Conservation (phyloP, 2,329 filamentous ascomycete genomes). For the Elsinoe perseae region DNA sequence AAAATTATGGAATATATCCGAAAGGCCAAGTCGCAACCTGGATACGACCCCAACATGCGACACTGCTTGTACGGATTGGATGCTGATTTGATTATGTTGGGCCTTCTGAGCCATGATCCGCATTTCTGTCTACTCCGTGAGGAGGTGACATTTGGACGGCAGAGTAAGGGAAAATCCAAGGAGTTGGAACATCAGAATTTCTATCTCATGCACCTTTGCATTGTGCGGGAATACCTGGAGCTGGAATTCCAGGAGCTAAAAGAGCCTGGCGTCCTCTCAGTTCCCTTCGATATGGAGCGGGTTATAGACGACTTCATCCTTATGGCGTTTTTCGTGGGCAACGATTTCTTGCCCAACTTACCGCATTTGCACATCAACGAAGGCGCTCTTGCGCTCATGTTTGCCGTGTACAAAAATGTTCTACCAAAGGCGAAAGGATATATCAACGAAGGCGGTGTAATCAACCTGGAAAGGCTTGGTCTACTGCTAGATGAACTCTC, state of each 20-base stretch:
- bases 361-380: slow-evolving; percentile 98
- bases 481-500: slow-evolving; percentile 75
- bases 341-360: slow-evolving; percentile 96
- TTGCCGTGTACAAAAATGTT: slow-evolving; percentile 87
- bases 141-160: slow-evolving; percentile 92
- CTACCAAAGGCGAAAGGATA: slow-evolving; percentile 84
- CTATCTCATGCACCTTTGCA: slow-evolving; percentile 92
- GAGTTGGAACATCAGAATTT: slow-evolving; percentile 99
- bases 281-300: slow-evolving; percentile 86
- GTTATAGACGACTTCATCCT: slow-evolving; percentile 99
- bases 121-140: slow-evolving; percentile 96
- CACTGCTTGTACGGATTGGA: slow-evolving; percentile 97
- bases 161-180: slow-evolving; percentile 81
- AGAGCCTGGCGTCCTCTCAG: slow-evolving; percentile 59
- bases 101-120: slow-evolving; percentile 91
- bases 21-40: slow-evolving; percentile 87
- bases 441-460: slow-evolving; percentile 89
- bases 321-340: slow-evolving; percentile 98
- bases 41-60: slow-evolving; percentile 85
- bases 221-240: slow-evolving; percentile 94
- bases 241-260: slow-evolving; percentile 93
- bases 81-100: slow-evolving; percentile 97
- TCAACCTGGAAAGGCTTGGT: slow-evolving; percentile 74
- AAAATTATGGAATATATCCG: slow-evolving; percentile 99
- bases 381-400: slow-evolving; percentile 93